These are phyloP conservation scores for Botrytis hyacinthi DNA, from an alignment of 2,329 filamentous ascomycete genomes.

Conservation along the genomic window DNA sequence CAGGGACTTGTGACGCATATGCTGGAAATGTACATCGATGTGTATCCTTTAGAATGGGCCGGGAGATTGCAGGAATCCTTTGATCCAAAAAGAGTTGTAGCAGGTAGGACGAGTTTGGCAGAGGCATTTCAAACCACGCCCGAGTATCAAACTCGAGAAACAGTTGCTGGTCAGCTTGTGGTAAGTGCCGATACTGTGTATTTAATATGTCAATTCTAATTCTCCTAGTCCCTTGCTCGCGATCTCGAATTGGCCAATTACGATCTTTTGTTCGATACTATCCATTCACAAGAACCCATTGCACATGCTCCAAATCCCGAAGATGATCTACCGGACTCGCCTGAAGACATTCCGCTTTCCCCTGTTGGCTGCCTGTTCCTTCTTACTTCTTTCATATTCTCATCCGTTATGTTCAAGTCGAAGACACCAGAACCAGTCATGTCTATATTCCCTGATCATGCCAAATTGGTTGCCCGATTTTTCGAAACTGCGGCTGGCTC, in stretches of 20 bases:
- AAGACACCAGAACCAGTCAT: conserved; percentile 53
- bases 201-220: conserved; percentile 15
- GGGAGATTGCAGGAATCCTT: conserved; percentile 66
- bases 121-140: conserved; percentile 64
- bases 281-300: conserved; percentile 45
- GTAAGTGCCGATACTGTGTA: conserved; percentile 45
- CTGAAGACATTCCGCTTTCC: conserved; percentile 56
- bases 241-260: conserved; percentile 54
- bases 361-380: conserved; percentile 58
- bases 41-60: conserved; percentile 59
- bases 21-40: conserved; percentile 69
- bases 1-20: conserved; percentile 78
- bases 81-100: conserved; percentile 61
- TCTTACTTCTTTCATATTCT: conserved; percentile 61
- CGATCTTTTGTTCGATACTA: conserved; percentile 46
- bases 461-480: conserved; percentile 52
- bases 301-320: conserved; percentile 43
- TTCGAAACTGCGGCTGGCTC: conserved; percentile 49
- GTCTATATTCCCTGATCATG: conserved; percentile 60
- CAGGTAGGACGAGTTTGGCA: conserved; percentile 58
- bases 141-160: conserved; percentile 58
- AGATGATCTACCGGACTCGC: conserved; percentile 47
- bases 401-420: conserved; percentile 59
- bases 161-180: conserved; percentile 69
- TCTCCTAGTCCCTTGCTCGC: conserved; percentile 45